A percentile compares a stretch with the other conserved stretches of the same genome.
Evolutionary conservation across 768 basidiomycete genomes (phyloP).

Genomic region (Boletus huronensis): DNA sequence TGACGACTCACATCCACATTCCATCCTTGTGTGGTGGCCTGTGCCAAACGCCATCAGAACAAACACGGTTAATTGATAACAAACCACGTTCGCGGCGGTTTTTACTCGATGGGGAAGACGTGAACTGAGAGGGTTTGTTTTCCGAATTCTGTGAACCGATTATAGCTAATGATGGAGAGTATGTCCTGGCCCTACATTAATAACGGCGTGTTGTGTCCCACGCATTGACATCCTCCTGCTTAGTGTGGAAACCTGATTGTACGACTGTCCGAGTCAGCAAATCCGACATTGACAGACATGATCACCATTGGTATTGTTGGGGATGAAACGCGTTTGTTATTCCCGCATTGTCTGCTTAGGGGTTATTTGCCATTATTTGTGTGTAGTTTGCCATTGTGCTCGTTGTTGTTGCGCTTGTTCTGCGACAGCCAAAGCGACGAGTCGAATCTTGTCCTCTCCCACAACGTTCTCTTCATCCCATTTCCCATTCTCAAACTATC

Average conservation of each 20-base stretch:
- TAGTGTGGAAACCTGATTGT: not conserved
- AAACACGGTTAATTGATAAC: not conserved
- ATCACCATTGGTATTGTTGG: too few relatives aligned
- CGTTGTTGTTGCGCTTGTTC: constrained; percentile 15
- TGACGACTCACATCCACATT: not conserved
- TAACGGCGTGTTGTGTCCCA: not conserved
- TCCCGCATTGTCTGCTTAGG: not conserved
- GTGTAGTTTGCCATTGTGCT: constrained; percentile 15
- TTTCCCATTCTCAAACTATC: not conserved
- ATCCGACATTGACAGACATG: not conserved
- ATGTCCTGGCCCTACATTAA: too few relatives aligned
- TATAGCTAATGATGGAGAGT: not conserved
- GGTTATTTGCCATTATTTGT: constrained; percentile 18
- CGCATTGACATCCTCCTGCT: too few relatives aligned
- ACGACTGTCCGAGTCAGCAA: not conserved
- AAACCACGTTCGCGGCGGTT: not conserved
- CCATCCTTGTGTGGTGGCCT: not conserved
- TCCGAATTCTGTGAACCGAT: not conserved
- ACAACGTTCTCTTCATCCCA: constrained; percentile 17
- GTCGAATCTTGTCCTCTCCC: constrained; percentile 15
- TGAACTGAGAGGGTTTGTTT: not conserved
- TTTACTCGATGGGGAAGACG: not conserved
- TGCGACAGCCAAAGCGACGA: constrained; percentile 9
- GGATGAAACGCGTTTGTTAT: not conserved
- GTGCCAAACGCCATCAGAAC: not conserved